A percentile compares a stretch with the other conserved stretches of the same genome.
Evolutionary conservation across 495 filamentous ascomycete genomes (phyloP).

Genomic region (Annulohypoxylon maeteangense): DNA sequence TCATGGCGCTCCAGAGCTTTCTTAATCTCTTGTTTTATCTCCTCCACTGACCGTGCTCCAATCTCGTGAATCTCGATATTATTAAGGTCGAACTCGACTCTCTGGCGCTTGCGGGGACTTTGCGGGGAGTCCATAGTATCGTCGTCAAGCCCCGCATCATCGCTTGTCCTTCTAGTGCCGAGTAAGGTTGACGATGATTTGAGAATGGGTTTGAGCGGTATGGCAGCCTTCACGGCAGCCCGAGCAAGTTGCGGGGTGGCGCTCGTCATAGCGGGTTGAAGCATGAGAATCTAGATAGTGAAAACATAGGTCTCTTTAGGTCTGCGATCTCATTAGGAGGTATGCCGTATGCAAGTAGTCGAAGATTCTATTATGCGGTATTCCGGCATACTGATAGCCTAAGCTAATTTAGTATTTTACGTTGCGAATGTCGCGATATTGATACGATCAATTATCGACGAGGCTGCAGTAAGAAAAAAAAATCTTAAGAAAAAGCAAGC

Average conservation of each 20-base stretch:
- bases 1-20: constrained; percentile 75
- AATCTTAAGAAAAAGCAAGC: constrained; percentile 13
- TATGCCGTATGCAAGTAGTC: constrained; percentile 8
- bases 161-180: constrained; percentile 51
- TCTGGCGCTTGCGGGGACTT: constrained; percentile 59
- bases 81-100: constrained; percentile 78
- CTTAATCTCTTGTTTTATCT: constrained; percentile 77
- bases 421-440: neutral
- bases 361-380: constrained; percentile 21
- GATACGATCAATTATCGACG: neutral
- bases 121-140: constrained; percentile 50
- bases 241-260: constrained; percentile 40
- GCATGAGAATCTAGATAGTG: constrained; percentile 30
- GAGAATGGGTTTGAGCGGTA: constrained; percentile 59
- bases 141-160: constrained; percentile 54
- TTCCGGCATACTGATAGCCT: constrained; percentile 35
- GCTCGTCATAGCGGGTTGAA: constrained; percentile 46
- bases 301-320: neutral
- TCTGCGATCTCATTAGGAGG: neutral
- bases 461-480: constrained; percentile 21
- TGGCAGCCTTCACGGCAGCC: constrained; percentile 30
- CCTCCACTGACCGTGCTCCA: constrained; percentile 56
- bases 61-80: constrained; percentile 72
- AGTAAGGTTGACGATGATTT: constrained; percentile 52
- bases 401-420: constrained; percentile 1